Evolutionary conservation across 345 rosid species (phyloP).

Genomic region (Trapa incisa): DNA sequence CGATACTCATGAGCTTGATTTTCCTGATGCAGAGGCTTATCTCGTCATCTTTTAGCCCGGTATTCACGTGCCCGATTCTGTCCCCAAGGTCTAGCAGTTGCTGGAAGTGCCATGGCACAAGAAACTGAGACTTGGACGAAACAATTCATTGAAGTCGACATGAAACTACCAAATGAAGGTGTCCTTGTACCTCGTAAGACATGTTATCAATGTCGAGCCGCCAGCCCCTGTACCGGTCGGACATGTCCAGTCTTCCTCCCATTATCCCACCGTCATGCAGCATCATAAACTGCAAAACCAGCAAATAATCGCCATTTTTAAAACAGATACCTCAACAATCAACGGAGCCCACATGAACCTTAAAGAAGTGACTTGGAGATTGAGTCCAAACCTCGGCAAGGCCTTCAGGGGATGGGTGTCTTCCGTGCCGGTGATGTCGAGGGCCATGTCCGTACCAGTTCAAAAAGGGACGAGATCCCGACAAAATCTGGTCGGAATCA

Average conservation of each 20-base stretch:
- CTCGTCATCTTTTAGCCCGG: slow-evolving; percentile 76
- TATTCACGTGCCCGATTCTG: slow-evolving; percentile 66
- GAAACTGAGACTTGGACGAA: background rate
- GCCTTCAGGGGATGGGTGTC: slow-evolving; percentile 73
- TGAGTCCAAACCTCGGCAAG: slow-evolving; percentile 52
- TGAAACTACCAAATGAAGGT: background rate
- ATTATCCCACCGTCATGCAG: slow-evolving; percentile 32
- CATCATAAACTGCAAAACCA: slow-evolving; percentile 33
- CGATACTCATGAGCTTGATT: slow-evolving; percentile 27
- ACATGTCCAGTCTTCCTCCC: slow-evolving; percentile 30
- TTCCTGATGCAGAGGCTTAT: slow-evolving; percentile 52
- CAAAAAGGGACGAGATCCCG: too few relatives aligned
- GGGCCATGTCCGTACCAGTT: slow-evolving; percentile 17
- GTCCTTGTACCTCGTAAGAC: slow-evolving; percentile 38
- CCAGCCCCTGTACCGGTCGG: slow-evolving; percentile 38
- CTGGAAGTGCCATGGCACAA: slow-evolving; percentile 23
- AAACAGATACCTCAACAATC: too few relatives aligned
- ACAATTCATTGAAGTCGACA: background rate
- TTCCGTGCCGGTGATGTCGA: slow-evolving; percentile 55
- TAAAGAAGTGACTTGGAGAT: background rate
- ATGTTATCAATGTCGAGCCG: slow-evolving; percentile 47
- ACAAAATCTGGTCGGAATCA: slow-evolving; percentile 25
- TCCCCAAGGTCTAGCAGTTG: slow-evolving; percentile 85
- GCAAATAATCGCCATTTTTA: background rate
- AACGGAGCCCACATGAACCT: background rate